Base-by-base conservation (phyloP, 2,329 filamentous ascomycete genomes). In the Calonectria pseudoturangicola region DNA sequence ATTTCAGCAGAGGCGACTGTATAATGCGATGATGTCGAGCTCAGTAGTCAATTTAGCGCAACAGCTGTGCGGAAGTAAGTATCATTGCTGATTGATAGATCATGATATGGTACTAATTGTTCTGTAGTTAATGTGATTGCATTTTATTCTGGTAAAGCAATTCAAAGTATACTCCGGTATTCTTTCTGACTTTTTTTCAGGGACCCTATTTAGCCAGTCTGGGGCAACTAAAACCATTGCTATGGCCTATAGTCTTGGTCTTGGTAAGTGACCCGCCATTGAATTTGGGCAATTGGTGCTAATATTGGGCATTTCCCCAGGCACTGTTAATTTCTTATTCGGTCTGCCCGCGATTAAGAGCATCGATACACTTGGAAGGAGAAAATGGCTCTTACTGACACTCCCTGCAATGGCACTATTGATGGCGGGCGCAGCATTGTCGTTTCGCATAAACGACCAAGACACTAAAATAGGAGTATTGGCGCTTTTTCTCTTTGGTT, bases 291-390 rank as follows among this genome's bases (percentile, higher is more conserved):
- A n/a, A 10, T 13, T 10, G 5, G n/a, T 9, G 12, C 39, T 70
- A 16, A 70, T 51, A 10, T 0, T 15, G 2, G 9, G 13, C 16
- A 2, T 28, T 18, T 2, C 18, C 27, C 54, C 16, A 82, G 79
- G 85, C 0, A 83, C 83, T 13, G 80, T 87, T 7, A 87, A 86
- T 62, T 87, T 87, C 66, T 16, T 85, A 21, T 87, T 85, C 43
- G 84, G 82, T 1, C 79, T 87, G 1, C 82, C 83, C 2, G 84
- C 84, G 9, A 83, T 85, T 63, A 79, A 76, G 68, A 81, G 78
- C 63, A 81, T 81, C 27, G 81, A 82, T 54, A 81, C 79, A 0
- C 75, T 86, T 9, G 86, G 86, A 4, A 80, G 86, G 36, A 80
- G 86, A 25, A 85, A 82, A 62, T 87, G 85, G 84, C 82, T 87